Base-by-base conservation (phyloP, 495 filamentous ascomycete species). In the Xylaria cubensis region DNA sequence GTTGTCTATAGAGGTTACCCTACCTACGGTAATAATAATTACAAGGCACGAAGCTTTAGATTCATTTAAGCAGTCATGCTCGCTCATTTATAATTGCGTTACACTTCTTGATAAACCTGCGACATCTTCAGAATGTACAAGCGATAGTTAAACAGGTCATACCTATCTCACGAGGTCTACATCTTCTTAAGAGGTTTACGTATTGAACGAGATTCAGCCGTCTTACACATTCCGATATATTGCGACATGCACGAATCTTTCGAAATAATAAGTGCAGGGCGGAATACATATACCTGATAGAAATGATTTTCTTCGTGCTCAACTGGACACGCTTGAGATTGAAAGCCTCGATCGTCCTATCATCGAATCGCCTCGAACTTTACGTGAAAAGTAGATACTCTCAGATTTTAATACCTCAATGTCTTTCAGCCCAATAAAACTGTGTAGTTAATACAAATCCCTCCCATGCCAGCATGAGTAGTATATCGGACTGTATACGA, bases 11-110 rank as follows among this genome's bases (percentile, higher is more conserved):
- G 53, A 56, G 26, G 26, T 56, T 32, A 17, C 6, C 6, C 21
- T 39, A 42, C 9, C 61, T 44, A 34, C 39, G n/a, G n/a, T 26
- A 42, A 13, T 42, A 63, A 63, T 63, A n/a, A 63, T 63, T 41
- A 21, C 39, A 15, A 64, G 62, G 12, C 41, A 34, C 26, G 42
- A 64, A 32, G 26, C n/a, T 21, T 4, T 24, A 15, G 2, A 26
- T 53, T 53, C 50, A 13, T 21, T 56, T 15, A 17, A 64, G 26
- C 0, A 4, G 42, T 15, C 29, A 50, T 41, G 4, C 42, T 48
- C 26, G 42, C 10, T 32, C 26, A 55, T 55, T 12, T 29, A 55
- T 12, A 3, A 26, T 29, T 29, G n/a, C 9, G 48, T 21, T 51
- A 12, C 8, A 10, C 39, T 41, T 41, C 8, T 3, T 53, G 24